Evolutionary conservation across 257 asterid genomes (phyloP).

Genomic region (Solanum commersonii): DNA sequence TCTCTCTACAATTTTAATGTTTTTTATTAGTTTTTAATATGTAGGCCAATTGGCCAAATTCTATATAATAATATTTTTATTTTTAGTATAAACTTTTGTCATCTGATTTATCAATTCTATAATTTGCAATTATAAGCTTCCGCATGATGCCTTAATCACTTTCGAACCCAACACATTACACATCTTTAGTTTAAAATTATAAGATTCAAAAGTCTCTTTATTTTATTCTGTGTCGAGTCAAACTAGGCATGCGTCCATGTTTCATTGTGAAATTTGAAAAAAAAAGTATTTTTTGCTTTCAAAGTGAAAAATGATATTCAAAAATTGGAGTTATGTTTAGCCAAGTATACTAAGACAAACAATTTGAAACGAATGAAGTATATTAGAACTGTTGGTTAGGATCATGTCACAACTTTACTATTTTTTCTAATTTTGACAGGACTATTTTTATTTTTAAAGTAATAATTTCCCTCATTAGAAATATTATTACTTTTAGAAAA

Average conservation of each 20-base stretch:
- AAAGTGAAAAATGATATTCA: too few relatives aligned
- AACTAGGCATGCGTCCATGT: background rate
- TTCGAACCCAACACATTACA: too few relatives aligned
- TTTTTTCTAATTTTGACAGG: background rate
- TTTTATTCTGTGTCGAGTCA: accelerated
- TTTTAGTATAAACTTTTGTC: too few relatives aligned
- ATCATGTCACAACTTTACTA: background rate
- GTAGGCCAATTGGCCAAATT: too few relatives aligned
- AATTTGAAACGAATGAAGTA: background rate
- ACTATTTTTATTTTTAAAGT: background rate
- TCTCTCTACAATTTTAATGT: too few relatives aligned
- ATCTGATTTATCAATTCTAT: too few relatives aligned
- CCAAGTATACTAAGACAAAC: background rate
- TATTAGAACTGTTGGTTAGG: background rate
- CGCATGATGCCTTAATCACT: too few relatives aligned
- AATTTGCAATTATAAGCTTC: too few relatives aligned
- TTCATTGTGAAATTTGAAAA: background rate
- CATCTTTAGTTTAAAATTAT: background rate
- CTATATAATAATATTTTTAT: too few relatives aligned
- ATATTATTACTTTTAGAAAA: background rate
- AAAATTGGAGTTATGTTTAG: background rate
- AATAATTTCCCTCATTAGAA: background rate
- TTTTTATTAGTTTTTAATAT: too few relatives aligned
- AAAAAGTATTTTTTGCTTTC: too few relatives aligned
- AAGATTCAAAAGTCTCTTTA: too few relatives aligned